Evolutionary conservation across 768 basidiomycete species (phyloP).

Genomic region (Hypholoma fasciculare): DNA sequence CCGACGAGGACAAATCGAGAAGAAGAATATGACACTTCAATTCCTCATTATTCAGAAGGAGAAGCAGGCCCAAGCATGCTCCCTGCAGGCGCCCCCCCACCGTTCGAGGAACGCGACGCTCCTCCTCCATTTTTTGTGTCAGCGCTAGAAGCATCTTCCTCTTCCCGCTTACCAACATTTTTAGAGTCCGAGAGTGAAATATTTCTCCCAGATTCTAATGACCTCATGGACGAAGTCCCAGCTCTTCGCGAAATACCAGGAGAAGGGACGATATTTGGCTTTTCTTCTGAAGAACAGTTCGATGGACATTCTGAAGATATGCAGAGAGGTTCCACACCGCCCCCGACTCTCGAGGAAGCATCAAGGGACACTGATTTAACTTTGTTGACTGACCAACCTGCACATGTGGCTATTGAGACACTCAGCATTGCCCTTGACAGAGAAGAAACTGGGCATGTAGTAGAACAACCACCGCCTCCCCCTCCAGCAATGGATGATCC

Average conservation of each 20-base stretch:
- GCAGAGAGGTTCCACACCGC: conserved; percentile 65
- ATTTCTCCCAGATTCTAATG: conserved; percentile 55
- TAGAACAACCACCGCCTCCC: conserved; percentile 56
- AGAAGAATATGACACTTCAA: conserved; percentile 62
- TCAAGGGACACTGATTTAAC: conserved; percentile 71
- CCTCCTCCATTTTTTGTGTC: conserved; percentile 72
- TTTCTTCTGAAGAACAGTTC: conserved; percentile 69
- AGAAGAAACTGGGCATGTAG: conserved; percentile 34
- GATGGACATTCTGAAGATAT: conserved; percentile 78
- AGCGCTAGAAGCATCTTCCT: conserved; percentile 59
- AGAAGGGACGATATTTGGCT: conserved; percentile 81
- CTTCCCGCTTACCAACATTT: conserved; percentile 67
- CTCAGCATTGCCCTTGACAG: conserved; percentile 59
- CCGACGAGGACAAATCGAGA: conserved; percentile 68
- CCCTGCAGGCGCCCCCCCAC: conserved; percentile 69
- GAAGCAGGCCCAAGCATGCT: conserved; percentile 76
- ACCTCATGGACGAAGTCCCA: conserved; percentile 31
- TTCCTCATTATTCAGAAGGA: conserved; percentile 68
- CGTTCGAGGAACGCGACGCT: conserved; percentile 82
- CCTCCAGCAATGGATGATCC: conserved; percentile 88
- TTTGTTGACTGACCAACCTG: conserved; percentile 58
- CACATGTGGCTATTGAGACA: conserved; percentile 50
- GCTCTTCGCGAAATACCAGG: conserved; percentile 49
- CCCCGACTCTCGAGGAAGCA: conserved; percentile 76
- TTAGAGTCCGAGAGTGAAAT: conserved; percentile 80